A percentile compares a stretch with the other conserved stretches of the same genome.
phyloP scores from a whole-genome alignment of 2,329 filamentous ascomycete species.

The Trichoderma koningii region DNA sequence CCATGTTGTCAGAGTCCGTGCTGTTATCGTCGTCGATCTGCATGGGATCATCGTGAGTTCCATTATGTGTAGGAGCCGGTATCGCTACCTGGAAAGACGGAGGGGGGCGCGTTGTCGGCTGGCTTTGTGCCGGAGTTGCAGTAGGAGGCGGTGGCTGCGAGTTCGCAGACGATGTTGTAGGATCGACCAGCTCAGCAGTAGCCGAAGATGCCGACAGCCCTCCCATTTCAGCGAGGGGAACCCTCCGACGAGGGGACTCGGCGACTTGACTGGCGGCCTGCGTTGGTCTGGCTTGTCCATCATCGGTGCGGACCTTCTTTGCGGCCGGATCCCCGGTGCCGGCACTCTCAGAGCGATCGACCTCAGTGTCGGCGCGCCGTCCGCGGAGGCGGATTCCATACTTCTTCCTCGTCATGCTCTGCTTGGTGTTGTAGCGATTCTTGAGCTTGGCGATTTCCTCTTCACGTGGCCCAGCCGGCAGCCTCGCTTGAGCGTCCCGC shows the following conservation, averaged over 20 bases:
- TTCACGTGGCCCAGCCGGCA: slow-evolving; percentile 41
- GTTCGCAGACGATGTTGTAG: slow-evolving; percentile 36
- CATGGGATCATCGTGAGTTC: slow-evolving; percentile 36
- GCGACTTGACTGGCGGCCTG: background rate
- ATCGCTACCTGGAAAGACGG: no score
- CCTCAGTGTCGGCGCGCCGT: slow-evolving; percentile 50
- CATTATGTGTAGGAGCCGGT: slow-evolving; percentile 12
- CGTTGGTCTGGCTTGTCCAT: slow-evolving; percentile 17
- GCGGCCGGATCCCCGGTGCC: slow-evolving; percentile 15
- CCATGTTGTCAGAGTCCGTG: slow-evolving; percentile 32
- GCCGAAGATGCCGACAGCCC: slow-evolving; percentile 42
- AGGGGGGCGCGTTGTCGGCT: background rate
- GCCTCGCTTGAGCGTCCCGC: slow-evolving; percentile 42
- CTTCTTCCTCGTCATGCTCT: slow-evolving; percentile 59
- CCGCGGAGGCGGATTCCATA: slow-evolving; percentile 58
- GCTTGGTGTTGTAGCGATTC: slow-evolving; percentile 58
- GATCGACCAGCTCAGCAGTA: slow-evolving; percentile 43
- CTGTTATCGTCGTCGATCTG: slow-evolving; percentile 32
- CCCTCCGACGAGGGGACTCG: slow-evolving; percentile 32
- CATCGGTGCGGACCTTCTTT: slow-evolving; percentile 35
- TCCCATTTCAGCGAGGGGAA: slow-evolving; percentile 40
- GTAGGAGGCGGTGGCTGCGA: slow-evolving; percentile 28
- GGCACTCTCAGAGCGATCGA: slow-evolving; percentile 32
- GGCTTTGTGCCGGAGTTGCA: background rate
- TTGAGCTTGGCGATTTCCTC: slow-evolving; percentile 47